Evolutionary conservation across 148 eudicot genomes (phyloP).

Genomic region (Arctostaphylos glauca): DNA sequence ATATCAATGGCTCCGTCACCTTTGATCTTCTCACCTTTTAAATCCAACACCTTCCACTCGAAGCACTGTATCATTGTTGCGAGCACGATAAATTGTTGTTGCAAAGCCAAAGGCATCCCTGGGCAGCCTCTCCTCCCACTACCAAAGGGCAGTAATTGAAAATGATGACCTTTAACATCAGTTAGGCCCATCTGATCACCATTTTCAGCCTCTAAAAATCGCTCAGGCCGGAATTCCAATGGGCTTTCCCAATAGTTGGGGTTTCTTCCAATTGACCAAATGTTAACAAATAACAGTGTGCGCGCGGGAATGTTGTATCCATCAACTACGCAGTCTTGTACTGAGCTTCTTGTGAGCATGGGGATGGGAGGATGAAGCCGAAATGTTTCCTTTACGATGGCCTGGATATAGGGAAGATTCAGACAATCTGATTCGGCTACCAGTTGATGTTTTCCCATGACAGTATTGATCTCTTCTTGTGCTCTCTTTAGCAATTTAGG

Average conservation of each 20-base stretch:
- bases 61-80: conserved; percentile 32
- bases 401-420: conserved; percentile 21
- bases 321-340: conserved; percentile 20
- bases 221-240: conserved; percentile 25
- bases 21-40: background rate
- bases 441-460: conserved; percentile 16
- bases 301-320: conserved; percentile 25
- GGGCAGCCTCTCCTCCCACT: conserved; percentile 34
- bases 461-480: conserved; percentile 16
- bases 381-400: conserved; percentile 20
- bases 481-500: conserved; percentile 21
- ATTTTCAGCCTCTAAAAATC: conserved; percentile 14
- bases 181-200: background rate
- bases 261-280: conserved; percentile 28
- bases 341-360: conserved; percentile 23
- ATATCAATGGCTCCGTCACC: conserved; percentile 18
- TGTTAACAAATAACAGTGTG: conserved; percentile 27
- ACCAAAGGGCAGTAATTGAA: conserved; percentile 32
- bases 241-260: conserved; percentile 30
- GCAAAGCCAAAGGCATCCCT: conserved; percentile 22
- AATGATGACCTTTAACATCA: conserved; percentile 25
- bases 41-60: conserved; percentile 23
- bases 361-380: conserved; percentile 32
- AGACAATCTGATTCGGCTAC: conserved; percentile 12
- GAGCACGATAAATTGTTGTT: conserved; percentile 7